Evolutionary conservation across 2,329 filamentous ascomycete genomes (phyloP).

Genomic region (Alternaria arbusti): DNA sequence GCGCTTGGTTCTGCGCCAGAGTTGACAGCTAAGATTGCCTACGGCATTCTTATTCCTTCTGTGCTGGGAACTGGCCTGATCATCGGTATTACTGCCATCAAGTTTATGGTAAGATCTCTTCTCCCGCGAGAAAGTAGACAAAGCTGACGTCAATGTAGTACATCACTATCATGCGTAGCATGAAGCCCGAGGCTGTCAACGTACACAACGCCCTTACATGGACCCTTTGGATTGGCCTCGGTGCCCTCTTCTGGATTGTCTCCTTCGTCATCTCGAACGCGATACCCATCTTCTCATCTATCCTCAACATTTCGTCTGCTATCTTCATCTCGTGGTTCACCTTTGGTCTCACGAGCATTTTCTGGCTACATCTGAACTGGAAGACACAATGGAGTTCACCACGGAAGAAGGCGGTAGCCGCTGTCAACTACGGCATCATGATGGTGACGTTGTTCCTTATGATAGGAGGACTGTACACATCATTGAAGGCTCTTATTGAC

Average conservation of each 20-base stretch:
- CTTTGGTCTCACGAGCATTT: slow-evolving; percentile 54
- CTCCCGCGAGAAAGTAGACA: neutral
- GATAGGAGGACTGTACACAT: slow-evolving; percentile 34
- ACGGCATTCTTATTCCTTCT: slow-evolving; percentile 71
- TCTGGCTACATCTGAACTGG: slow-evolving; percentile 57
- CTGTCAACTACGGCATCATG: slow-evolving; percentile 55
- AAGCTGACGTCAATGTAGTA: slow-evolving; percentile 52
- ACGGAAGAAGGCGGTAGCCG: slow-evolving; percentile 53
- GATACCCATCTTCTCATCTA: slow-evolving; percentile 64
- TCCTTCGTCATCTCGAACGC: slow-evolving; percentile 55
- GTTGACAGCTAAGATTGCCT: slow-evolving; percentile 68
- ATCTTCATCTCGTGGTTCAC: slow-evolving; percentile 73
- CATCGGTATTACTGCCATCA: slow-evolving; percentile 70
- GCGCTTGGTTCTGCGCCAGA: slow-evolving; percentile 68
- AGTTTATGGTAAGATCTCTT: slow-evolving; percentile 57
- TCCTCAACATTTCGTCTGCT: slow-evolving; percentile 64
- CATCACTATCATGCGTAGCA: slow-evolving; percentile 62
- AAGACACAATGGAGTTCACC: slow-evolving; percentile 34
- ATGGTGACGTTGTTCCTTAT: slow-evolving; percentile 35
- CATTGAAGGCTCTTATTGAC: slow-evolving; percentile 35
- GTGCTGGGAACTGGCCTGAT: slow-evolving; percentile 75
- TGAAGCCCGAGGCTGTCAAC: slow-evolving; percentile 31
- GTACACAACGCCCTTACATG: slow-evolving; percentile 61
- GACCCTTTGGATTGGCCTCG: slow-evolving; percentile 69
- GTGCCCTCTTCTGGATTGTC: slow-evolving; percentile 58